phyloP scores from a whole-genome alignment of 1,284 basidiomycete species.

The Cutaneotrichosporon mucoides region DNA sequence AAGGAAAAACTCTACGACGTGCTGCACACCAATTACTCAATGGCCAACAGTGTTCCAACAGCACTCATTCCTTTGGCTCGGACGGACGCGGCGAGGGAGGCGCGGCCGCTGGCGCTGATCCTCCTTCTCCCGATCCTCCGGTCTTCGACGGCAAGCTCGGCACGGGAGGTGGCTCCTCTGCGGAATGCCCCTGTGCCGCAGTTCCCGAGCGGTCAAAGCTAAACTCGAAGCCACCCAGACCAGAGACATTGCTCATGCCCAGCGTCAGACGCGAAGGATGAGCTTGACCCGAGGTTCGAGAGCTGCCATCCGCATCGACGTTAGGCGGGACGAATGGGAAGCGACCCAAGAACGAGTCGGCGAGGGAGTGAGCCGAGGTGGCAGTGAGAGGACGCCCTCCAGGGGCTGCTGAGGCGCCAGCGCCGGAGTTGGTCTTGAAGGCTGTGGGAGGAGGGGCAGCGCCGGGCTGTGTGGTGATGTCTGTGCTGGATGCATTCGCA shows the following conservation, averaged over 20 bases:
- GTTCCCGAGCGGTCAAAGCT: constrained; percentile 22
- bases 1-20: background rate
- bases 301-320: constrained; percentile 20
- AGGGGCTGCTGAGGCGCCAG: constrained; percentile 1
- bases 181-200: too few relatives aligned
- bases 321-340: constrained; percentile 46
- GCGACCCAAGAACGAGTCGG: constrained; percentile 41
- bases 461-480: background rate
- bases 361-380: constrained; percentile 32
- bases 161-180: background rate
- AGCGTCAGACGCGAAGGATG: constrained; percentile 18
- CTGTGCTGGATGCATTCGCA: background rate
- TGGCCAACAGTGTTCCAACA: background rate
- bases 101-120: background rate
- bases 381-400: constrained; percentile 16
- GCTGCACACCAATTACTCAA: too few relatives aligned
- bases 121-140: background rate
- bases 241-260: constrained; percentile 37
- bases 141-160: background rate
- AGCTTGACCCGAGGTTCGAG: background rate
- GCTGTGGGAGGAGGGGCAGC: constrained; percentile 1
- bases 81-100: background rate
- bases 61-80: background rate
- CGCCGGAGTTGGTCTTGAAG: constrained; percentile 1
- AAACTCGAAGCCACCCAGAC: constrained; percentile 44